Conservation (phyloP, 305 asterid species). For the Fraxinus dipetala region DNA sequence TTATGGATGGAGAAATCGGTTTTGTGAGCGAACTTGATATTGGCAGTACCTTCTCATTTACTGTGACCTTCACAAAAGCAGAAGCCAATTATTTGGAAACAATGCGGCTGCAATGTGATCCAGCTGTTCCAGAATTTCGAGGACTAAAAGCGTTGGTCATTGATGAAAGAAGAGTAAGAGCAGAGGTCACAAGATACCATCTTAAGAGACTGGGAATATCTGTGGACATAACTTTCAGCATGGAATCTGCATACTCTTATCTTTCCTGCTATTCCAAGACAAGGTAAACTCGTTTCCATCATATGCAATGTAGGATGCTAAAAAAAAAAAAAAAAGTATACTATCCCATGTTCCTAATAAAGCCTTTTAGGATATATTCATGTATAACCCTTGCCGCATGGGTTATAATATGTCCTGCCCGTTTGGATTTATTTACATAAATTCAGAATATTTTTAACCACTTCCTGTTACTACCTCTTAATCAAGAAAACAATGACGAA, state of each 20-base stretch:
- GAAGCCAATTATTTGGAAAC: slow-evolving; percentile 32
- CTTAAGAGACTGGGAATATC: slow-evolving; percentile 61
- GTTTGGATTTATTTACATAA: neutral
- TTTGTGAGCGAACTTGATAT: slow-evolving; percentile 51
- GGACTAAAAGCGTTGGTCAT: slow-evolving; percentile 63
- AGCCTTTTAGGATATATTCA: neutral
- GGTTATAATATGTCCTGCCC: neutral
- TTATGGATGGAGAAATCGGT: slow-evolving; percentile 80
- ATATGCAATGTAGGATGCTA: neutral
- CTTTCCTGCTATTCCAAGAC: slow-evolving; percentile 28
- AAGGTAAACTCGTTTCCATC: slow-evolving; percentile 39
- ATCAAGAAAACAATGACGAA: neutral
- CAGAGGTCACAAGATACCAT: slow-evolving; percentile 71
- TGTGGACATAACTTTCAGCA: slow-evolving; percentile 41
- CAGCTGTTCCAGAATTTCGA: slow-evolving; percentile 45
- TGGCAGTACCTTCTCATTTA: slow-evolving; percentile 73
- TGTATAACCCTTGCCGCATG: neutral
- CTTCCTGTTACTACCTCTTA: neutral
- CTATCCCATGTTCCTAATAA: neutral
- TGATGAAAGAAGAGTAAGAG: slow-evolving; percentile 55
- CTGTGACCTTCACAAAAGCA: slow-evolving; percentile 43
- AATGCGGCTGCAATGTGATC: slow-evolving; percentile 39
- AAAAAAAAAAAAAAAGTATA: neutral
- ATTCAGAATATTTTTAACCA: neutral
- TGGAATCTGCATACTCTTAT: slow-evolving; percentile 51